Conservation (phyloP, 2,329 filamentous ascomycete species). For the Curvularia lunata region DNA sequence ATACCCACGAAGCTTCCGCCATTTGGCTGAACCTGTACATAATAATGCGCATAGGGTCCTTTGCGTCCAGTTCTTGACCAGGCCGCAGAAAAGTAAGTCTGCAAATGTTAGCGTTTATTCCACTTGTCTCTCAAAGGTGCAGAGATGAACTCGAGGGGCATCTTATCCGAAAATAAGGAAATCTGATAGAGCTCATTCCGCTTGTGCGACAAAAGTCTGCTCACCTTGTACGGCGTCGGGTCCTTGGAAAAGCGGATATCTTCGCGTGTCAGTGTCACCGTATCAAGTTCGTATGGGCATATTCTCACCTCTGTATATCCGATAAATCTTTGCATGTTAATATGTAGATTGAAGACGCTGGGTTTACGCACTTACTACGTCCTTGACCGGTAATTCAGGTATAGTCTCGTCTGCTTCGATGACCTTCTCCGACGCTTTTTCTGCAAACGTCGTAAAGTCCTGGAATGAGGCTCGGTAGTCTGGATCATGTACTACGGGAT, state of each 20-base stretch:
- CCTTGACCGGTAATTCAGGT: slow-evolving; percentile 84
- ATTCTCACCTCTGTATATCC: slow-evolving; percentile 71
- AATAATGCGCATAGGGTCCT: slow-evolving; percentile 72
- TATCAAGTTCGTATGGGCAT: neutral
- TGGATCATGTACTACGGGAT: slow-evolving; percentile 70
- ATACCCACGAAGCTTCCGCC: slow-evolving; percentile 71
- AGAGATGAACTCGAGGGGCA: neutral
- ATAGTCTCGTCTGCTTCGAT: slow-evolving; percentile 78
- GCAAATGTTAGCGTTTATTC: slow-evolving; percentile 26
- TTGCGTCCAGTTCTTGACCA: slow-evolving; percentile 89
- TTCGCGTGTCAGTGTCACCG: slow-evolving; percentile 16
- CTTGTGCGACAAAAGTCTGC: slow-evolving; percentile 22
- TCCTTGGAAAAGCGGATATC: slow-evolving; percentile 86
- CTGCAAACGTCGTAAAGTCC: slow-evolving; percentile 82
- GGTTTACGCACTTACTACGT: slow-evolving; percentile 62
- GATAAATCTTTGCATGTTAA: slow-evolving; percentile 65
- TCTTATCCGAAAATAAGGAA: neutral
- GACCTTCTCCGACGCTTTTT: slow-evolving; percentile 72
- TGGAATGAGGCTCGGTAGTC: slow-evolving; percentile 79
- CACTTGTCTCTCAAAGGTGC: neutral
- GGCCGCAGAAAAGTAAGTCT: slow-evolving; percentile 83
- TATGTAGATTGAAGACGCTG: neutral
- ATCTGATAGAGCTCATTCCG: neutral
- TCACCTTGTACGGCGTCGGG: slow-evolving; percentile 85
- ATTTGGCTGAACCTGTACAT: slow-evolving; percentile 78